Percentiles rank a stretch among this genome's conserved stretches.
Conservation (phyloP, 371 early-diverging fungal genomes). For the Smittium mucronatum region DNA sequence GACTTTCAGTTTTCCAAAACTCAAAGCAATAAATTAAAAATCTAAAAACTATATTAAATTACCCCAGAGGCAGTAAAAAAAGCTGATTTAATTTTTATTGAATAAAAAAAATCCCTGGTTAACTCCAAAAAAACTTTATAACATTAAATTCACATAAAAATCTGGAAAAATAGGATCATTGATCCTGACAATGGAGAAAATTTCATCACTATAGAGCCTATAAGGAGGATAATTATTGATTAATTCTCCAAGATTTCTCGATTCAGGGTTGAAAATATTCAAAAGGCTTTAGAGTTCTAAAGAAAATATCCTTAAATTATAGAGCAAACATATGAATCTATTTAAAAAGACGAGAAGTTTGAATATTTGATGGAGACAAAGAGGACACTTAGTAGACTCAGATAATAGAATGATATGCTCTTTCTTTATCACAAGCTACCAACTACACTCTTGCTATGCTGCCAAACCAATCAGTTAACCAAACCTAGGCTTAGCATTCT, state of each 20-base stretch:
- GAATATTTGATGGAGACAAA: not conserved
- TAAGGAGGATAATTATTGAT: not conserved
- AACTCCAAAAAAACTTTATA: not conserved
- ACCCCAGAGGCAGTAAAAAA: not conserved
- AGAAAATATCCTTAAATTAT: not conserved
- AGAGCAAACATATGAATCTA: not conserved
- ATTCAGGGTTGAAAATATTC: not conserved
- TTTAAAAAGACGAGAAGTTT: not conserved
- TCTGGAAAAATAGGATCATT: not conserved
- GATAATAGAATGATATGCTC: not conserved
- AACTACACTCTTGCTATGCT: not conserved
- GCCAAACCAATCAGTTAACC: not conserved
- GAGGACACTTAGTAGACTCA: not conserved
- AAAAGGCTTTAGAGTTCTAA: not conserved
- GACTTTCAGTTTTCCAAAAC: not conserved
- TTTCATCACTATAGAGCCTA: not conserved
- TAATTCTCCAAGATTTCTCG: not conserved
- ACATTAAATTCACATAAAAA: not conserved
- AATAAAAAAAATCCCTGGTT: not conserved
- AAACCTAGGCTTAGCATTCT: not conserved
- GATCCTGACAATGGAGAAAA: not conserved
- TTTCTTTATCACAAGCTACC: not conserved
- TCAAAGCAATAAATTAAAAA: not conserved
- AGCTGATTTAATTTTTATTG: not conserved
- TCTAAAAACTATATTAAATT: not conserved